These are phyloP conservation scores for Geranium rotundifolium DNA, from an alignment of 345 rosid genomes.

Conservation along the genomic window DNA sequence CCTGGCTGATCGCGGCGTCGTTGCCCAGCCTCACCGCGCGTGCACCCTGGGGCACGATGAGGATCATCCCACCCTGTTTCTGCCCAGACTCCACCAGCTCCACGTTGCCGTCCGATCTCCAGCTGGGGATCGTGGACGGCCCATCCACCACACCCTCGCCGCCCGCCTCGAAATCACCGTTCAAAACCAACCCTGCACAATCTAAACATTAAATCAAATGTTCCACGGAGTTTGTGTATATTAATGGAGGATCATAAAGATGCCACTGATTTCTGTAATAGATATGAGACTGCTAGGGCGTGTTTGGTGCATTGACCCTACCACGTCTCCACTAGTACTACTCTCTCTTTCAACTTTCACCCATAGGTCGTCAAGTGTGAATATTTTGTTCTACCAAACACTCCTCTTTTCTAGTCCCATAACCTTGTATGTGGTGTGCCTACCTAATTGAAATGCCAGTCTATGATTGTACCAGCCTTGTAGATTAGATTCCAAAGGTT, in stretches of 20 bases:
- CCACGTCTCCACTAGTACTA: background rate
- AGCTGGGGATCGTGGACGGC: constrained; percentile 47
- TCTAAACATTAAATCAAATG: too few relatives aligned
- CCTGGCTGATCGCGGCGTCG: constrained; percentile 91
- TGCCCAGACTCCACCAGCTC: constrained; percentile 77
- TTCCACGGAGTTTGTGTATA: too few relatives aligned
- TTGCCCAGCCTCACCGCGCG: constrained; percentile 86
- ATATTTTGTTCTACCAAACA: background rate
- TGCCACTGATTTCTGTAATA: too few relatives aligned
- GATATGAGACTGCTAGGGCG: too few relatives aligned
- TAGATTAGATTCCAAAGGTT: too few relatives aligned
- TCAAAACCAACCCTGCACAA: constrained; percentile 45
- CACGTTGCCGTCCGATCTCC: constrained; percentile 62
- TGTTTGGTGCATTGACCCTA: background rate
- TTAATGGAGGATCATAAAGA: background rate
- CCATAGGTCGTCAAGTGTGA: background rate
- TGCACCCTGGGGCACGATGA: constrained; percentile 72
- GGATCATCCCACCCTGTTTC: constrained; percentile 96
- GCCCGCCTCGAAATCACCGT: constrained; percentile 72
- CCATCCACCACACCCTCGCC: constrained; percentile 47
- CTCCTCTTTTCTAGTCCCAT: background rate
- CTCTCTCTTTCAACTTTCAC: background rate
- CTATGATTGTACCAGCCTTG: too few relatives aligned
- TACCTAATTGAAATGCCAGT: too few relatives aligned
- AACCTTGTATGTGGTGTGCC: too few relatives aligned